Percentiles rank a stretch among this genome's conserved stretches.
phyloP scores from a whole-genome alignment of 345 rosid species.

The Rubroshorea leprosula region DNA sequence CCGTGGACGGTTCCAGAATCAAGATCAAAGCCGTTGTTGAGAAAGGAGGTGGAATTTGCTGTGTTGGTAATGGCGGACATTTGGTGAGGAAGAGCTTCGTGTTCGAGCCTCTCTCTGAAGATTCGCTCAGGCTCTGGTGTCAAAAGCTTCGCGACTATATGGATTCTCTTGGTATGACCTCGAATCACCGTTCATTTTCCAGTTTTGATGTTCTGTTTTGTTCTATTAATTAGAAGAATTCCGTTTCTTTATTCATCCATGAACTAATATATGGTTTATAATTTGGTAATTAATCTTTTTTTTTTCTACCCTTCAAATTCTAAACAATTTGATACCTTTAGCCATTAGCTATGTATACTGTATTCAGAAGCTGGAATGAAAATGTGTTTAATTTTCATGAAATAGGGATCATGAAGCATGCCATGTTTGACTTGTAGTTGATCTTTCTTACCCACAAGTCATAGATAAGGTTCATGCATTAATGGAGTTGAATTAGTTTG shows the following conservation, averaged over 20 bases:
- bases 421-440: too few relatives aligned
- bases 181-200: background rate
- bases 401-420: too few relatives aligned
- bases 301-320: too few relatives aligned
- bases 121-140: slow-evolving; percentile 57
- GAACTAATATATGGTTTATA: too few relatives aligned
- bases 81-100: slow-evolving; percentile 58
- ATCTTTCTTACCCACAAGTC: too few relatives aligned
- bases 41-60: slow-evolving; percentile 41
- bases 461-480: background rate
- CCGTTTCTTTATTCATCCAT: too few relatives aligned
- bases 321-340: too few relatives aligned
- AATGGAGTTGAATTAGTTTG: background rate
- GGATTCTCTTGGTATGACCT: slow-evolving; percentile 57
- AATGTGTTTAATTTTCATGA: too few relatives aligned
- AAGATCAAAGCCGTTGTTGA: slow-evolving; percentile 47
- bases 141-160: slow-evolving; percentile 47
- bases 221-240: background rate
- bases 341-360: too few relatives aligned
- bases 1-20: slow-evolving; percentile 42
- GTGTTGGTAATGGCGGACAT: slow-evolving; percentile 34
- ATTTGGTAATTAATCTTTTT: background rate
- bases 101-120: slow-evolving; percentile 61
- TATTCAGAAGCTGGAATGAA: too few relatives aligned
- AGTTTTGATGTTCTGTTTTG: background rate